These are phyloP conservation scores for Herpotrichia juniperi DNA, from an alignment of 2,329 filamentous ascomycete species.

Conservation along the genomic window DNA sequence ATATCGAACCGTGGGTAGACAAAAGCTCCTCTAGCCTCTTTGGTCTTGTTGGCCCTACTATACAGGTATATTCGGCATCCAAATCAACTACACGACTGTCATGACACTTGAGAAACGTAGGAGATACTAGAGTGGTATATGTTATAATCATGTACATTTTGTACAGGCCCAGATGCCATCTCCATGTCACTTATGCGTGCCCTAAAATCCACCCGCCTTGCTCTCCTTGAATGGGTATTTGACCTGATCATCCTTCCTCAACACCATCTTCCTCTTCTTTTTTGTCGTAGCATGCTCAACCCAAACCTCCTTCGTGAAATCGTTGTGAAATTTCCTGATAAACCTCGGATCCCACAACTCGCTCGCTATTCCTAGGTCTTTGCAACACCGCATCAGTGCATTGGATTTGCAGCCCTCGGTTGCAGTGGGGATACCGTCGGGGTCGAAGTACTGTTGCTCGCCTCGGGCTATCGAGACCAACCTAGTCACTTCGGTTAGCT, in stretches of 20 bases:
- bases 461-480: conserved; percentile 91
- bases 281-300: conserved; percentile 87
- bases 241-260: conserved; percentile 81
- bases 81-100: background rate
- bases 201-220: conserved; percentile 15
- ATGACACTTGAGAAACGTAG: background rate
- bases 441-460: conserved; percentile 90
- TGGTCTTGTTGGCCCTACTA: background rate
- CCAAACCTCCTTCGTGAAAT: conserved; percentile 79
- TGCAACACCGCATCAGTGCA: conserved; percentile 96
- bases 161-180: background rate
- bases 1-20: conserved; percentile 11
- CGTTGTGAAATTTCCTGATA: conserved; percentile 80
- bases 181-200: background rate
- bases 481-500: conserved; percentile 53
- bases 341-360: conserved; percentile 97
- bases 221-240: conserved; percentile 67
- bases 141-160: background rate
- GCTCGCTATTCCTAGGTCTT: conserved; percentile 91
- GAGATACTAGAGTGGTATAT: conserved; percentile 1
- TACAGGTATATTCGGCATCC: conserved; percentile 1
- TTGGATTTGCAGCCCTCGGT: conserved; percentile 98
- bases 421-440: conserved; percentile 89
- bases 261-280: conserved; percentile 87
- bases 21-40: conserved; percentile 9